Evolutionary conservation across 1,139 yeast genomes (phyloP), one percentile per base, ranked within the genome.

Genomic region (Debaryomyces singareniensis): DNA sequence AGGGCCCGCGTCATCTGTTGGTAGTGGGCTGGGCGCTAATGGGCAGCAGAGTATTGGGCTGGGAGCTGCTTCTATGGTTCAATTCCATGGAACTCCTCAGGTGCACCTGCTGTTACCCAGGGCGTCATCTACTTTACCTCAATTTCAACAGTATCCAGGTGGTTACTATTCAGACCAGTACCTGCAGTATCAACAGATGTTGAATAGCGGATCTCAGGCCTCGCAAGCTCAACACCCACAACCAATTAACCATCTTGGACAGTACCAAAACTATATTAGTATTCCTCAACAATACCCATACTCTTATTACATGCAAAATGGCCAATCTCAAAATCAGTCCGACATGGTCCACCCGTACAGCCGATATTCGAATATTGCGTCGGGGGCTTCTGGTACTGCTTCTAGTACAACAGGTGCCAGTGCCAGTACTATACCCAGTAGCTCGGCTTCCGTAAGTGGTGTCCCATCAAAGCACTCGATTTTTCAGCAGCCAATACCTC

Each of bases 141-240:
- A 36, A 24, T 31, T 27, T 21, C 39, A 35, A 24, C 38, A 33
- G 24, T 34, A 33, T 15, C 33, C 35, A 9, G 24, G 35, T 5
- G 28, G 26, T 21, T 35, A 36, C 26, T 36, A 36, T 23, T 30
- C 37, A 16, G 24, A 26, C 5, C 28, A 26, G 28, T 13, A 25
- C 16, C 37, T 27, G 21, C 33, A 29, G 16, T 34, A 34, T 23
- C 40, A 36, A 25, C 40, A 34, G 27, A 26, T 32, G 26, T 29
- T 44, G 41, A 44, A 42, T 34, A 45, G 46, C 22, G 41, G 38
- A 27, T 42, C 31, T 29, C 36, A 32, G 26, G 34, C 37, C 13
- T 25, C 40, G 10, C 40, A 34, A 26, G 35, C 32, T 10, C 39
- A 34, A 14, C 38, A 28, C 14, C 43, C 29, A 24, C 40, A 37